phyloP scores from a whole-genome alignment of 176 grass and related monocot species.

The Carex myosuroides region DNA sequence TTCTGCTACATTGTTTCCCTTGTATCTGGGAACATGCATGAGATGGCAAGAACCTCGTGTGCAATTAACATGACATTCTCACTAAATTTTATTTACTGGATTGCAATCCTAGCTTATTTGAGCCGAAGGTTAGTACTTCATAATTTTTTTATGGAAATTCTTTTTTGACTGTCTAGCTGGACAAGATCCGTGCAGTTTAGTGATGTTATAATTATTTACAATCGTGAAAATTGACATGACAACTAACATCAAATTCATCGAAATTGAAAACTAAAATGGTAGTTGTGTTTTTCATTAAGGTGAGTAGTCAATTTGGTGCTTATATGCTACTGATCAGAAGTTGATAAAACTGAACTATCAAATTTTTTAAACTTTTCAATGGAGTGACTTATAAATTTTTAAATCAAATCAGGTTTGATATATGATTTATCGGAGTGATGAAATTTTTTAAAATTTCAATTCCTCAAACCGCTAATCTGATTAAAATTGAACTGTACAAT shows the following conservation, averaged over 20 bases:
- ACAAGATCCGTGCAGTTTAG: background rate
- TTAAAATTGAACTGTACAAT: too few species aligned
- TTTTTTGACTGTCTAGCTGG: background rate
- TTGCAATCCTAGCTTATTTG: background rate
- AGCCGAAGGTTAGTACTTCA: background rate
- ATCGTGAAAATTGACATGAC: background rate
- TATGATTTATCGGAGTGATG: too few species aligned
- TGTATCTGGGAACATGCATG: background rate
- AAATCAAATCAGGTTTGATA: too few species aligned
- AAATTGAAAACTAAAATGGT: background rate
- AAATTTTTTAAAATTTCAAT: too few species aligned
- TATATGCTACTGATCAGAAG: too few species aligned
- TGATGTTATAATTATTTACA: background rate
- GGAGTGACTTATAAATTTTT: too few species aligned
- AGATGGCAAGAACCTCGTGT: background rate
- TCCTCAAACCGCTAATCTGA: too few species aligned
- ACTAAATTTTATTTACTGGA: background rate
- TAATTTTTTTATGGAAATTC: background rate
- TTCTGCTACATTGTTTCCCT: background rate
- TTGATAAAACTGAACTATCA: too few species aligned
- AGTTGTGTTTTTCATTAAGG: too few species aligned
- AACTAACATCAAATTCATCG: background rate
- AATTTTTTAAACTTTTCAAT: too few species aligned
- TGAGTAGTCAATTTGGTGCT: too few species aligned
- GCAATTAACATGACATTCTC: background rate